Evolutionary conservation across 768 basidiomycete species (phyloP).

Genomic region (Paxillus ammoniavirescens): DNA sequence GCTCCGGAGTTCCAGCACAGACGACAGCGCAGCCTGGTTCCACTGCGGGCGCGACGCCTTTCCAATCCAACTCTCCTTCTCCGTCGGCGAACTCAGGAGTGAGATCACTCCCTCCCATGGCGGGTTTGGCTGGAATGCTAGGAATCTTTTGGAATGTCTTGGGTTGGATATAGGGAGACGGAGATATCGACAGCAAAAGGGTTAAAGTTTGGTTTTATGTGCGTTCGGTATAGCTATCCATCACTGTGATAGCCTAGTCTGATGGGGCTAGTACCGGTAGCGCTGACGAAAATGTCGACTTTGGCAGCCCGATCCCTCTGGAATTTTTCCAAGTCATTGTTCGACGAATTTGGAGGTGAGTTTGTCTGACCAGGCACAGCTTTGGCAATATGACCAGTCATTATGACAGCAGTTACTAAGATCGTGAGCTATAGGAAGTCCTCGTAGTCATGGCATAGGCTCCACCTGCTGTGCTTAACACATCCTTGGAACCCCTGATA

Average conservation of each 20-base stretch:
- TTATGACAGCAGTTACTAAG: background rate
- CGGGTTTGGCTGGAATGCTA: background rate
- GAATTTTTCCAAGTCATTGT: slow-evolving; percentile 12
- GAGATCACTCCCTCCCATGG: background rate
- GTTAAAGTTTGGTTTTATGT: background rate
- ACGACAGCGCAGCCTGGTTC: background rate
- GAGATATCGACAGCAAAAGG: background rate
- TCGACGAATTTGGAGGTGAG: slow-evolving; percentile 11
- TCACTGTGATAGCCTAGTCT: background rate
- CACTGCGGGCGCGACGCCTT: background rate
- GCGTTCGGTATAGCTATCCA: background rate
- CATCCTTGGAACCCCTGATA: background rate
- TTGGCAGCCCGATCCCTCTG: background rate
- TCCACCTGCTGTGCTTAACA: background rate
- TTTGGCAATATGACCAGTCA: background rate
- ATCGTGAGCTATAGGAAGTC: too few species aligned
- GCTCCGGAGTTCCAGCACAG: background rate
- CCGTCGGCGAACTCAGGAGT: slow-evolving; percentile 1
- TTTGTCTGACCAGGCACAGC: slow-evolving; percentile 4
- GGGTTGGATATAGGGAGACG: background rate
- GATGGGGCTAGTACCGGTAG: background rate
- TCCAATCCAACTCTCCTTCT: background rate
- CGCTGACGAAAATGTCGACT: slow-evolving; percentile 9
- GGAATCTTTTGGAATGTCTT: slow-evolving; percentile 1
- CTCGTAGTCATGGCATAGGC: background rate